These are phyloP conservation scores for Amanita brunnescens DNA, from an alignment of 768 basidiomycete species.

Conservation along the genomic window DNA sequence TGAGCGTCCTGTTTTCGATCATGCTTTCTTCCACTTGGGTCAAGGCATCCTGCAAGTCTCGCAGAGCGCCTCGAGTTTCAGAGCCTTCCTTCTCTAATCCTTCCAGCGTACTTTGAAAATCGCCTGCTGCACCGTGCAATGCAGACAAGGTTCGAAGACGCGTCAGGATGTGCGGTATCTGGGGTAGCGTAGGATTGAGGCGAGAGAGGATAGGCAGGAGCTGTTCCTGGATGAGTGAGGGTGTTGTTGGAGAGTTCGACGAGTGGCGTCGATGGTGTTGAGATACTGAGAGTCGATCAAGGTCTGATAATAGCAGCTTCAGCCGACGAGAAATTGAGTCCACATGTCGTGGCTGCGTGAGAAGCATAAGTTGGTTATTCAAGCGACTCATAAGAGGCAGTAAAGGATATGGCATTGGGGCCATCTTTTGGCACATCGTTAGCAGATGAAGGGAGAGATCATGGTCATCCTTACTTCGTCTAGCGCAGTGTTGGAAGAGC, in stretches of 20 bases:
- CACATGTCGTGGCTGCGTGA: constrained; percentile 93
- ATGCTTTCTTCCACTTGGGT: constrained; percentile 68
- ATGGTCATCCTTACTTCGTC: constrained; percentile 59
- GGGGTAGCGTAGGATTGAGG: constrained; percentile 64
- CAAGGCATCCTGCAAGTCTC: constrained; percentile 63
- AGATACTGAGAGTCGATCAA: constrained; percentile 68
- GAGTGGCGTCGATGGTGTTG: constrained; percentile 40
- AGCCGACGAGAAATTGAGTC: constrained; percentile 92
- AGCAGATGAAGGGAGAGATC: neutral
- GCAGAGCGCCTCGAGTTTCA: constrained; percentile 50
- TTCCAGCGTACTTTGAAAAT: constrained; percentile 61
- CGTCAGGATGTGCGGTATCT: constrained; percentile 84
- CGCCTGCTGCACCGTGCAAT: constrained; percentile 74
- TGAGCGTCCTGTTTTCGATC: constrained; percentile 58
- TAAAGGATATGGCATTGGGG: constrained; percentile 73
- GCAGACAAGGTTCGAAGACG: constrained; percentile 78
- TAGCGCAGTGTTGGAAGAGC: constrained; percentile 66
- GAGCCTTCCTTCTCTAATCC: constrained; percentile 68
- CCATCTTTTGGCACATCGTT: constrained; percentile 32
- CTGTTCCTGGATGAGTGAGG: constrained; percentile 40
- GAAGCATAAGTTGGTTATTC: constrained; percentile 75
- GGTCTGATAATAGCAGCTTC: constrained; percentile 85
- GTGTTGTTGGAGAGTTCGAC: constrained; percentile 28
- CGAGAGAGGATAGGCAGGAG: constrained; percentile 62
- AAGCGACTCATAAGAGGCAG: constrained; percentile 74